Base-by-base conservation (phyloP, 768 basidiomycete genomes). In the Auricularia sp. region DNA sequence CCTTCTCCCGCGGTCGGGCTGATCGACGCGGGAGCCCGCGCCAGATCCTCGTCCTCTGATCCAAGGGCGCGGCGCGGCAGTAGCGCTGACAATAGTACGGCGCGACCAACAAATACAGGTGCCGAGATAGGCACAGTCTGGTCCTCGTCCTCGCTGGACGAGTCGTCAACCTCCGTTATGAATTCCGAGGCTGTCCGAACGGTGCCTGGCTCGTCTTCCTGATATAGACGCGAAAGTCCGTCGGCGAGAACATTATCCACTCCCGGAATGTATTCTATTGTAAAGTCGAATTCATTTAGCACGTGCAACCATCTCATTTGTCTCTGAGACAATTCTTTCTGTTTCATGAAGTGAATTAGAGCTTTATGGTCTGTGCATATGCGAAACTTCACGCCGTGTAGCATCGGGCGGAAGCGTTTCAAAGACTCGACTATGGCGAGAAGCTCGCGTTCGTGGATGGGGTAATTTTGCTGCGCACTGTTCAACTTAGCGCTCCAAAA, bases 401-500 rank as follows among this genome's bases (percentile, higher is more conserved):
- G 65, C 33, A 73, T 66, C 8, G 64, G 34, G 1, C 69, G 65
- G 65, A 69, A 78, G 29, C 72, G 71, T 64, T 71, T 67, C 4
- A 71, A 64, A 0, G 76, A 76, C 0, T 70, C 61, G 0, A 80
- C 70, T 16, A 81, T 76, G 0, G 76, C 76, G 0, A 78, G 64
- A 1, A 79, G 63, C 67, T 80, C 78, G 64, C 77, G 75, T 63
- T 80, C 72, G 64, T 79, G 78, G 0, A 73, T 70, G 0, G 76
- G 76, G 62, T 80, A 80, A 62, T 78, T 77, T 11, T 37, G 51
- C 36, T 64, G 34, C 8, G 63, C 54, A 4, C 44, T 51, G 33
- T 34, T 64, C 34, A 64, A 64, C 37, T 64, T 64, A 8, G 34
- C 54, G 18, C 51, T 56, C 47, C 47, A 34, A n/a, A 64, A 64